Evolutionary conservation across 2,329 filamentous ascomycete genomes (phyloP).

Genomic region (Paecilomyces variotii): DNA sequence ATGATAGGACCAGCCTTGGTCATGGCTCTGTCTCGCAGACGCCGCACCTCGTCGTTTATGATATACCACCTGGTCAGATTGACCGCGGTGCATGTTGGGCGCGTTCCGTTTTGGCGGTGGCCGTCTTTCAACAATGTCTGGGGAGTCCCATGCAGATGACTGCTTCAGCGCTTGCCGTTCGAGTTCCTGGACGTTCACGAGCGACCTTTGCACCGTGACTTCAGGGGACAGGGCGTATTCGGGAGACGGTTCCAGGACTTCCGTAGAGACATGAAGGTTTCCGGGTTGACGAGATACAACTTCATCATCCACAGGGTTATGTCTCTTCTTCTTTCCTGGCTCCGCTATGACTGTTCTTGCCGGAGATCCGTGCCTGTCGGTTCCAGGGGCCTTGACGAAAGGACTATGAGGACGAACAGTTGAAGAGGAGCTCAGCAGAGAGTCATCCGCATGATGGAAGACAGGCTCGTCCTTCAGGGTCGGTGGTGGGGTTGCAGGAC

Average conservation of each 20-base stretch:
- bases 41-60: not conserved
- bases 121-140: not conserved
- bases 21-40: not conserved
- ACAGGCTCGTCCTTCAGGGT: conserved; percentile 11
- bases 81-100: not conserved
- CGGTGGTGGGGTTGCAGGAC: conserved; percentile 19
- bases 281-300: not conserved
- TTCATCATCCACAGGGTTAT: not conserved
- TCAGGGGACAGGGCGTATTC: not conserved
- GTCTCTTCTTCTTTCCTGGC: not conserved
- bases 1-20: not conserved
- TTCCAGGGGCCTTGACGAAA: conserved; percentile 4
- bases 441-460: conserved; percentile 5
- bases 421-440: not conserved
- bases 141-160: not conserved
- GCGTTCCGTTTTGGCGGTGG: not conserved
- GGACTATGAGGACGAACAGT: conserved; percentile 3
- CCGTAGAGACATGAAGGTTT: not conserved
- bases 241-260: not conserved
- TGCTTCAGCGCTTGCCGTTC: not conserved
- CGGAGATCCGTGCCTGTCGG: not conserved
- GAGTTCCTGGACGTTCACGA: not conserved
- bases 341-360: not conserved
- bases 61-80: not conserved
- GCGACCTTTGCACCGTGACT: not conserved